Evolutionary conservation across 768 basidiomycete genomes (phyloP).

Genomic region (Tubosaeta sp.): DNA sequence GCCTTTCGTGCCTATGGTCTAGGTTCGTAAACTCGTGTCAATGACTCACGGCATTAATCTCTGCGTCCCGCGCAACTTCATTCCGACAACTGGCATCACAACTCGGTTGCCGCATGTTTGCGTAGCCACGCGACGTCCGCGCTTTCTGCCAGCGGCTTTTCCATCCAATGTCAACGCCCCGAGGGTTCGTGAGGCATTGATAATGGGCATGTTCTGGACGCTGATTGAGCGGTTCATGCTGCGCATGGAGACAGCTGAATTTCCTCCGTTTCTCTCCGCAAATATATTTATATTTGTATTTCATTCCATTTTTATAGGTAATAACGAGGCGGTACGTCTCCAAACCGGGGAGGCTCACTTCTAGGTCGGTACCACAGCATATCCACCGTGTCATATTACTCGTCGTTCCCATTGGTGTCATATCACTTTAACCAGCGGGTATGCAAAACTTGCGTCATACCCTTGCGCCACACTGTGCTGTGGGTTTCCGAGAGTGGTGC

Average conservation of each 20-base stretch:
- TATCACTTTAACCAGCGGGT: background rate
- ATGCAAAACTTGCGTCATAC: background rate
- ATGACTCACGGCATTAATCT: constrained; percentile 16
- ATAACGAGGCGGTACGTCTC: constrained; percentile 14
- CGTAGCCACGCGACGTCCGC: constrained; percentile 16
- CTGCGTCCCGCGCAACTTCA: constrained; percentile 10
- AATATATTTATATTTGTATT: background rate
- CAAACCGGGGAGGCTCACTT: constrained; percentile 8
- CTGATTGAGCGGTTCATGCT: background rate
- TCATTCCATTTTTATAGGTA: constrained; percentile 6
- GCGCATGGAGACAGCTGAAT: constrained; percentile 1
- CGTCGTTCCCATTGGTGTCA: background rate
- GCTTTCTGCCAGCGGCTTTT: constrained; percentile 5
- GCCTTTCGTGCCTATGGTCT: background rate
- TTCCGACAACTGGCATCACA: constrained; percentile 12
- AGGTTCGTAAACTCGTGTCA: constrained; percentile 19
- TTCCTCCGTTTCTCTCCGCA: constrained; percentile 5
- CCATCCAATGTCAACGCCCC: background rate
- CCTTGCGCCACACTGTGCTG: background rate
- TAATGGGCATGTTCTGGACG: background rate
- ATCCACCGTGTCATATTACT: constrained; percentile 6
- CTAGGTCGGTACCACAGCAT: constrained; percentile 9
- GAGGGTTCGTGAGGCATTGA: background rate
- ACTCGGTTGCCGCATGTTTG: constrained; percentile 22
- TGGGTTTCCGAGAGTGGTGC: background rate